Conservation (phyloP, 2,329 filamentous ascomycete genomes). For the Helotiales sp. region DNA sequence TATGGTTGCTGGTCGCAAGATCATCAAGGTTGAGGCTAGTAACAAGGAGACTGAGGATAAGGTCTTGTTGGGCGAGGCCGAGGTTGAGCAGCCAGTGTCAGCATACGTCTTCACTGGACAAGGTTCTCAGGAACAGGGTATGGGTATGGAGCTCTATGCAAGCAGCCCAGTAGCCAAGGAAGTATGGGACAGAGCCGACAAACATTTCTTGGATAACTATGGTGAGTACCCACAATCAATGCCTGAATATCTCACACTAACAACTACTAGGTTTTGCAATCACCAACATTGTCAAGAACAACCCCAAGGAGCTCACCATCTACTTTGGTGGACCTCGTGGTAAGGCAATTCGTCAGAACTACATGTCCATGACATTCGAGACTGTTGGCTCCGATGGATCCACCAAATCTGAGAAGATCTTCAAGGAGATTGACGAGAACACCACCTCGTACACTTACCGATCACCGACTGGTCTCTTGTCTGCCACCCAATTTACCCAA, state of each 20-base stretch:
- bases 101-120: slow-evolving; percentile 98
- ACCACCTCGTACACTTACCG: slow-evolving; percentile 97
- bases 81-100: slow-evolving; percentile 96
- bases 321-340: slow-evolving; percentile 97
- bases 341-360: slow-evolving; percentile 97
- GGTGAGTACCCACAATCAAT: slow-evolving; percentile 60
- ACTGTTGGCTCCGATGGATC: slow-evolving; percentile 90
- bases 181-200: slow-evolving; percentile 97
- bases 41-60: slow-evolving; percentile 97
- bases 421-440: slow-evolving; percentile 94
- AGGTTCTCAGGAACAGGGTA: slow-evolving; percentile 97
- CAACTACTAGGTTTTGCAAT: slow-evolving; percentile 78
- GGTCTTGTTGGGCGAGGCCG: slow-evolving; percentile 91
- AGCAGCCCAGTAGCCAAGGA: slow-evolving; percentile 94
- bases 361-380: slow-evolving; percentile 99
- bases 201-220: slow-evolving; percentile 98
- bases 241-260: slow-evolving; percentile 36
- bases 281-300: slow-evolving; percentile 99
- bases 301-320: slow-evolving; percentile 97
- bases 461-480: slow-evolving; percentile 91
- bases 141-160: slow-evolving; percentile 98
- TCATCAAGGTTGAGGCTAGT: slow-evolving; percentile 96
- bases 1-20: slow-evolving; percentile 98
- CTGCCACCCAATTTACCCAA: slow-evolving; percentile 98
- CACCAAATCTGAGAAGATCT: slow-evolving; percentile 98